A percentile compares a stretch with the other conserved stretches of the same genome.
Conservation (phyloP, 352 stramenopile genomes). For the Pythium volutum region DNA sequence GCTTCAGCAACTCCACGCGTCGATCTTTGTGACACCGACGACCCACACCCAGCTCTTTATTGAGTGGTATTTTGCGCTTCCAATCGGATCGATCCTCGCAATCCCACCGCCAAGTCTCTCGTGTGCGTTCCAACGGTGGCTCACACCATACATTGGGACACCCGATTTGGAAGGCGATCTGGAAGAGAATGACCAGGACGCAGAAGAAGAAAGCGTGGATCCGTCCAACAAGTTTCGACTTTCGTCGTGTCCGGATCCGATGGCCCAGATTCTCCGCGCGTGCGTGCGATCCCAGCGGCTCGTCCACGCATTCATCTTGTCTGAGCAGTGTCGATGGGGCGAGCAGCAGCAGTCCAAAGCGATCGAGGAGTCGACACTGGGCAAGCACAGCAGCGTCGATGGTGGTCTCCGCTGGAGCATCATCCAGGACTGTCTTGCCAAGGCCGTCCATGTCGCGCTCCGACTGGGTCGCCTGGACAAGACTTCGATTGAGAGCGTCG, state of each 20-base stretch:
- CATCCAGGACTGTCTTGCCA: constrained; percentile 68
- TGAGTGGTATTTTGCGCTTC: constrained; percentile 82
- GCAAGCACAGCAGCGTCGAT: constrained; percentile 54
- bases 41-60: constrained; percentile 58
- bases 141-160: constrained; percentile 55
- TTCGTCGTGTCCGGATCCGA: constrained; percentile 31
- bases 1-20: constrained; percentile 56
- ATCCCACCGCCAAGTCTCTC: constrained; percentile 61
- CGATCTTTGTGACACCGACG: constrained; percentile 50
- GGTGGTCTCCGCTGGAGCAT: constrained; percentile 66
- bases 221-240: constrained; percentile 33
- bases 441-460: constrained; percentile 72
- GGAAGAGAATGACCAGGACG: constrained; percentile 31
- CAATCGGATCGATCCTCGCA: constrained; percentile 49
- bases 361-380: constrained; percentile 70
- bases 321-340: constrained; percentile 60
- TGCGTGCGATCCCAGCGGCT: constrained; percentile 62
- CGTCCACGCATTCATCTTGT: constrained; percentile 72
- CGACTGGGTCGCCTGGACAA: constrained; percentile 58
- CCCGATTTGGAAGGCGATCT: constrained; percentile 34
- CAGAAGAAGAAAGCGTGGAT: constrained; percentile 20
- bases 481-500: constrained; percentile 66
- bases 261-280: constrained; percentile 50
- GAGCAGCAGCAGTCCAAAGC: constrained; percentile 64
- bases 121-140: constrained; percentile 76